phyloP scores from a whole-genome alignment of 108 stramenopile species.

The Seminavis robusta region DNA sequence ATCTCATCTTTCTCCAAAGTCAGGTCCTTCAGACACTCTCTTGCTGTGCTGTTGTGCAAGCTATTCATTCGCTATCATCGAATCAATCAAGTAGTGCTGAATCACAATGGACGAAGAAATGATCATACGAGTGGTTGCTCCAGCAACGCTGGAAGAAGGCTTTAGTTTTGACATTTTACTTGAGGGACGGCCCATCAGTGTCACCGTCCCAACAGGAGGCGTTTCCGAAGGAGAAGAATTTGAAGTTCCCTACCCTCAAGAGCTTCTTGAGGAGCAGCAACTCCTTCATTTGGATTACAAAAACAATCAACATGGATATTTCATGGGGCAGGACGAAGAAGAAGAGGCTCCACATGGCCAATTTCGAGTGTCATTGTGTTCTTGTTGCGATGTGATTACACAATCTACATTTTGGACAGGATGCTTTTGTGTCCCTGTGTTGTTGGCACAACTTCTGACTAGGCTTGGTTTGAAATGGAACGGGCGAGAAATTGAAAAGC shows the following conservation, averaged over 20 bases:
- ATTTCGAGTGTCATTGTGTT: constrained; percentile 40
- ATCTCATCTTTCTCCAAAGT: too few species aligned
- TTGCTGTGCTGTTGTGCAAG: too few species aligned
- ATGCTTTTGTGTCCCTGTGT: constrained; percentile 34
- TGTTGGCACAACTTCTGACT: constrained; percentile 55
- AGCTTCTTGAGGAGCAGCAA: background rate
- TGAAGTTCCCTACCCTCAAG: constrained; percentile 24
- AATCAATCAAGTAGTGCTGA: too few species aligned
- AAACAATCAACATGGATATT: background rate
- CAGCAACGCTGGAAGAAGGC: constrained; percentile 52
- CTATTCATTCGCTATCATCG: too few species aligned
- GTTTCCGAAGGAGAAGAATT: constrained; percentile 57
- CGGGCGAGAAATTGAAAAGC: too few species aligned
- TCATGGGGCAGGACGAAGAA: background rate
- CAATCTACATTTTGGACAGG: constrained; percentile 66
- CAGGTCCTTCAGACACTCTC: too few species aligned
- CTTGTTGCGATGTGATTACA: constrained; percentile 55
- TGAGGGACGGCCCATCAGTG: constrained; percentile 38
- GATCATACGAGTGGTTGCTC: constrained; percentile 43
- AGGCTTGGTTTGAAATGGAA: constrained; percentile 50
- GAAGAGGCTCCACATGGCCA: constrained; percentile 33
- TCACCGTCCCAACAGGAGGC: constrained; percentile 55
- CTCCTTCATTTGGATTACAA: background rate
- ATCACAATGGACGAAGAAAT: too few species aligned
- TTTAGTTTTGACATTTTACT: constrained; percentile 56